These are phyloP conservation scores for Aechmea fasciata DNA, from an alignment of 176 grass and related monocot genomes.

Conservation along the genomic window DNA sequence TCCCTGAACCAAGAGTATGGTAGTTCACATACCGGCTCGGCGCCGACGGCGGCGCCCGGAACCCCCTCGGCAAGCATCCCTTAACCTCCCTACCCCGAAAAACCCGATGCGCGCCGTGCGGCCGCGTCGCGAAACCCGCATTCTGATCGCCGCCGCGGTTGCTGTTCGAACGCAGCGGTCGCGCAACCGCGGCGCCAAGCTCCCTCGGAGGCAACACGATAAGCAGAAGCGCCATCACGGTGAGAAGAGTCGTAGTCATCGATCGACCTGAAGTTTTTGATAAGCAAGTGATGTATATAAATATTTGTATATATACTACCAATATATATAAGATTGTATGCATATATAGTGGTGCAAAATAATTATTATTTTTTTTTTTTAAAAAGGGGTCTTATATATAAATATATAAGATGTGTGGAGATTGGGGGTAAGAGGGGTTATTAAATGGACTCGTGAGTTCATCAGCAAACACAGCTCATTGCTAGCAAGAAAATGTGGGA, in stretches of 20 bases:
- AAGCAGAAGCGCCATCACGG: conserved; percentile 24
- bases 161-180: background rate
- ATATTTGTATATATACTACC: too few species aligned
- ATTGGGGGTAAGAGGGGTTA: conserved; percentile 1
- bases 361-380: background rate
- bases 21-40: conserved; percentile 84
- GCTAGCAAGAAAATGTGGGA: conserved; percentile 13
- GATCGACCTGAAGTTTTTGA: too few species aligned
- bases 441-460: conserved; percentile 40
- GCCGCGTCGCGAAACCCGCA: conserved; percentile 11
- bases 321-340: too few species aligned
- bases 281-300: too few species aligned
- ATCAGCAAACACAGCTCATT: conserved; percentile 29
- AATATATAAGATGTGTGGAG: background rate
- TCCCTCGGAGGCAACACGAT: conserved; percentile 1
- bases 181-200: background rate
- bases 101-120: conserved; percentile 10
- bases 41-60: conserved; percentile 50
- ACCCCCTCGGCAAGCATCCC: conserved; percentile 65
- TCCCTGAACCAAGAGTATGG: conserved; percentile 46
- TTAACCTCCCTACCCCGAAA: conserved; percentile 26
- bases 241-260: background rate
- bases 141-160: background rate
- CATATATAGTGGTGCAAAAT: background rate
- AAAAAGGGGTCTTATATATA: background rate